A percentile compares a stretch with the other conserved stretches of the same genome.
These are phyloP conservation scores for Microsporum audouinii DNA, from an alignment of 2,329 filamentous ascomycete species.

Conservation along the genomic window DNA sequence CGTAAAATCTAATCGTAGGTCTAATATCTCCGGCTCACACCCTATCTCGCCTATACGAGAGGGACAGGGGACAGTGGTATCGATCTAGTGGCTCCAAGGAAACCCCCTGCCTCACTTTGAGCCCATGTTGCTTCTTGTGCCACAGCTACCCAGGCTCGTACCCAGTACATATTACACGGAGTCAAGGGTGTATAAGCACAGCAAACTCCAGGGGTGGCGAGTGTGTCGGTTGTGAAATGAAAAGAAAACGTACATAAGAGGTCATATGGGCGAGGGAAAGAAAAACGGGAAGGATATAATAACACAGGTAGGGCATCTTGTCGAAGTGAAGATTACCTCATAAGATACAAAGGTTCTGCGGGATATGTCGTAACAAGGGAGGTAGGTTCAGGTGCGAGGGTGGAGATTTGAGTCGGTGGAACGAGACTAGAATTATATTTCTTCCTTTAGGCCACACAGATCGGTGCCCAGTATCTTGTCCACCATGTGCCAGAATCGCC, in stretches of 20 bases:
- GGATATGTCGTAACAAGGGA: neutral
- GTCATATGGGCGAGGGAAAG: neutral
- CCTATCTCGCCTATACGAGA: no score
- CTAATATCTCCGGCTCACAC: neutral
- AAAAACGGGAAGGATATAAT: neutral
- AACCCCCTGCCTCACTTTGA: neutral
- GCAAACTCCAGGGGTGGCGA: neutral
- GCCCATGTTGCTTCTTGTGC: neutral
- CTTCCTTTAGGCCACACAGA: constrained; percentile 48
- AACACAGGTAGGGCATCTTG: neutral
- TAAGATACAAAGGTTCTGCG: neutral
- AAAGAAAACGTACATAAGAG: neutral
- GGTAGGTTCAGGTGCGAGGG: neutral
- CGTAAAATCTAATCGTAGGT: constrained; percentile 2
- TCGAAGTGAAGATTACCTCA: neutral
- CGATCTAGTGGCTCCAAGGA: neutral
- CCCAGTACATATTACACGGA: neutral
- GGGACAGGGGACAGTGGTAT: neutral
- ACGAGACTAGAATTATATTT: constrained; percentile 24
- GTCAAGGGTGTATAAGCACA: neutral
- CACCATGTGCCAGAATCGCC: constrained; percentile 48
- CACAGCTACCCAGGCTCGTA: neutral
- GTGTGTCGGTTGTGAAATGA: neutral
- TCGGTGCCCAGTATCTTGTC: constrained; percentile 49
- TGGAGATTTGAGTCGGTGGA: neutral